Evolutionary conservation across 2,329 filamentous ascomycete genomes (phyloP).

Genomic region (Scopulariopsis brevicaulis): DNA sequence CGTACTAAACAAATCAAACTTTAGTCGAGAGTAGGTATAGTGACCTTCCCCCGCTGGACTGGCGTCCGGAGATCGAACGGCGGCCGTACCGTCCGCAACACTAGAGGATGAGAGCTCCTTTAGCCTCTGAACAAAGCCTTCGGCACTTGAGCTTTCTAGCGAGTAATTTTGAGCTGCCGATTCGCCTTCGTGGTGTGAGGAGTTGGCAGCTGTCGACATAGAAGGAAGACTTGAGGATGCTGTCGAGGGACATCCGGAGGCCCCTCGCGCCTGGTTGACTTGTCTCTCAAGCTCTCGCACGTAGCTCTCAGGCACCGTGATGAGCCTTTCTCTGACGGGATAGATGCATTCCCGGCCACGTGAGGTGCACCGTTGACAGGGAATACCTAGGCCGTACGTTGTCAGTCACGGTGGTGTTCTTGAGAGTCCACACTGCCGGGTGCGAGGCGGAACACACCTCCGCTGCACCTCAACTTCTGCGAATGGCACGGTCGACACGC

Average conservation of each 20-base stretch:
- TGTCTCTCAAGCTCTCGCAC: not conserved
- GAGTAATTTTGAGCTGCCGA: not conserved
- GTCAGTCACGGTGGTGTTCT: not conserved
- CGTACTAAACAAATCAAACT: not conserved
- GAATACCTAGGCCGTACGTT: not conserved
- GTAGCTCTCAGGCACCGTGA: not conserved
- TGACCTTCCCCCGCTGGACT: not conserved
- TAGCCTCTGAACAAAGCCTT: not conserved
- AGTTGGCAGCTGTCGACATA: not conserved
- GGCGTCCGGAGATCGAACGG: not conserved
- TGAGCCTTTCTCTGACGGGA: not conserved
- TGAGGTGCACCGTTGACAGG: not conserved
- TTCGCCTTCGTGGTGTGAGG: not conserved
- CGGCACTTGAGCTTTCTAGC: not conserved
- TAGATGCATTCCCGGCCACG: not conserved
- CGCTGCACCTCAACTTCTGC: not conserved
- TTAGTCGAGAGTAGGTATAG: not conserved
- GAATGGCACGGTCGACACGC: not conserved
- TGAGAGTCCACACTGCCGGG: not conserved
- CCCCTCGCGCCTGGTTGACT: not conserved
- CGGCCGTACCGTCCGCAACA: not conserved
- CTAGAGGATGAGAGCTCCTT: not conserved
- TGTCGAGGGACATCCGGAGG: not conserved
- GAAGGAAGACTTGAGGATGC: not conserved
- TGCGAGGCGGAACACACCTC: not conserved